These are phyloP conservation scores for Xylaria sp. DNA, from an alignment of 2,329 filamentous ascomycete genomes.

Conservation along the genomic window DNA sequence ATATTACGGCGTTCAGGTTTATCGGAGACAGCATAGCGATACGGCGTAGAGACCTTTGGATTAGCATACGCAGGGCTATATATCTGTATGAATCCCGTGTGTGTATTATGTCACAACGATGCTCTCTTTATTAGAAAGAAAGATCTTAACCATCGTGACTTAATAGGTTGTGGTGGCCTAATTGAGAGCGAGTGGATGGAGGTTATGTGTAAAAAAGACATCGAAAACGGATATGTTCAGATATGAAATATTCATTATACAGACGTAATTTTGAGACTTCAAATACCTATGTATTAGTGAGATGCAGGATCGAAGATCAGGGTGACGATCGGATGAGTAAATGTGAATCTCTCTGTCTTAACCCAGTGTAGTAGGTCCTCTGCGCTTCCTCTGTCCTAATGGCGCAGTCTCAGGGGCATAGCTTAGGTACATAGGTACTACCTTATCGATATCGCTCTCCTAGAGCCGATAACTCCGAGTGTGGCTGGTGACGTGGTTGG, in stretches of 20 bases:
- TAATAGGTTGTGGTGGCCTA: too few species aligned
- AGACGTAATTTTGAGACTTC: conserved; percentile 6
- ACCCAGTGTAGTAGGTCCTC: not conserved
- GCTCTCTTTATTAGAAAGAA: conserved; percentile 8
- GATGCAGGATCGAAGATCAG: not conserved
- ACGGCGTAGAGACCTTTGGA: conserved; percentile 27
- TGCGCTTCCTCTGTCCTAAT: not conserved
- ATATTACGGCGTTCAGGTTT: conserved; percentile 37
- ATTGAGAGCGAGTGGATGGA: not conserved
- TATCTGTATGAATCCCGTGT: conserved; percentile 25
- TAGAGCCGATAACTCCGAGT: not conserved
- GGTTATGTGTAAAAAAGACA: not conserved
- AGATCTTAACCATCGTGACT: not conserved
- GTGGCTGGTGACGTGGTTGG: conserved; percentile 35
- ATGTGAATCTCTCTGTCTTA: not conserved
- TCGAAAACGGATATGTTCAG: not conserved
- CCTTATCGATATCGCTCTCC: not conserved
- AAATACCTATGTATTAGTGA: not conserved
- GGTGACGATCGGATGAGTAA: not conserved
- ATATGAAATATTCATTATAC: not conserved
- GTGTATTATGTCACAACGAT: conserved; percentile 23
- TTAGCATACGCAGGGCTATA: conserved; percentile 35
- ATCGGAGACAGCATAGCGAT: conserved; percentile 34
- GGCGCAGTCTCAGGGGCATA: not conserved
- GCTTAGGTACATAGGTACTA: not conserved